Conservation (phyloP, 805 yeast genomes). For the Lipomyces lipofer region DNA sequence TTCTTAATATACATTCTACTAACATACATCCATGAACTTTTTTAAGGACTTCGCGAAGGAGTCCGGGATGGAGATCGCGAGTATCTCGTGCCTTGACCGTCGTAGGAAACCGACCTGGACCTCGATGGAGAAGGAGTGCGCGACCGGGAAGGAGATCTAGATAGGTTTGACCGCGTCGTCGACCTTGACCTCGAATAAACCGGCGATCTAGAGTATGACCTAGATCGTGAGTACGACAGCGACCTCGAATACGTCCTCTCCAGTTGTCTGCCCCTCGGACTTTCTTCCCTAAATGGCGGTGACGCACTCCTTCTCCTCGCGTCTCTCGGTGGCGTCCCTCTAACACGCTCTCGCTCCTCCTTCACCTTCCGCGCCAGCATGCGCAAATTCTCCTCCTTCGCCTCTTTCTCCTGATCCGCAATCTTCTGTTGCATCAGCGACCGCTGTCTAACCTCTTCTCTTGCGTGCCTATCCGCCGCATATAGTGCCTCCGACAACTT, state of each 20-base stretch:
- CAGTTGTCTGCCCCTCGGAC: slow-evolving; percentile 6
- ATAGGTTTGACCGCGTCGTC: not conserved
- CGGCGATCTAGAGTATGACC: slow-evolving; percentile 9
- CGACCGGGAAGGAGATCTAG: slow-evolving; percentile 5
- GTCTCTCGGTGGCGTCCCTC: not conserved
- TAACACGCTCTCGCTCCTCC: slow-evolving; percentile 37
- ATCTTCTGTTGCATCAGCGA: slow-evolving; percentile 51
- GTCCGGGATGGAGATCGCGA: slow-evolving; percentile 9
- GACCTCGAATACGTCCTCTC: slow-evolving; percentile 10
- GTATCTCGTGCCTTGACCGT: not conserved
- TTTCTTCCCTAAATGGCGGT: slow-evolving; percentile 4
- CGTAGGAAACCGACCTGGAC: not conserved
- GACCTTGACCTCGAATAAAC: slow-evolving; percentile 15
- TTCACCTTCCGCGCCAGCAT: slow-evolving; percentile 53
- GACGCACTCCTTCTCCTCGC: slow-evolving; percentile 17
- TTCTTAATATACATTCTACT: no score
- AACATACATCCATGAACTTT: no score
- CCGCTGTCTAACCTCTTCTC: slow-evolving; percentile 55
- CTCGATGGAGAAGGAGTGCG: not conserved
- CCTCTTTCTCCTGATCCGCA: slow-evolving; percentile 52
- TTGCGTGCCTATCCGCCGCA: slow-evolving; percentile 61
- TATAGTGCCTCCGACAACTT: slow-evolving; percentile 71
- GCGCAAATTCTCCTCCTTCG: slow-evolving; percentile 54
- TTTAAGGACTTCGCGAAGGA: not conserved
- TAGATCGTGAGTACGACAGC: slow-evolving; percentile 11